Evolutionary conservation across 768 basidiomycete species (phyloP).

Genomic region (Lentinula lateritia): DNA sequence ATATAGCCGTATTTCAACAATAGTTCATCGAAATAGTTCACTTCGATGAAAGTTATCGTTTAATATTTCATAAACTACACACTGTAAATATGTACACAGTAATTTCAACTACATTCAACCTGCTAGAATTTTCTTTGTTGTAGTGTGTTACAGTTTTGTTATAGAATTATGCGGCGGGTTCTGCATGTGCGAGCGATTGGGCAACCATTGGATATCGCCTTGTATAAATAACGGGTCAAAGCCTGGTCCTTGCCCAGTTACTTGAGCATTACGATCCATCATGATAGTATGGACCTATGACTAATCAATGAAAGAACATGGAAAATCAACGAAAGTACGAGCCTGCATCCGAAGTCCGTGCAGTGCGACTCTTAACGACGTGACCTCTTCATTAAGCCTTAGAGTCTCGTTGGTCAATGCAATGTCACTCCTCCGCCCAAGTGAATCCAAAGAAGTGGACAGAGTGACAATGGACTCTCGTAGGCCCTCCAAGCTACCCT

Average conservation of each 20-base stretch:
- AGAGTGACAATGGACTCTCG: slow-evolving; percentile 56
- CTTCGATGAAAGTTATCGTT: not conserved
- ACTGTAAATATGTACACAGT: too few relatives aligned
- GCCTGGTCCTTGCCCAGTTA: slow-evolving; percentile 34
- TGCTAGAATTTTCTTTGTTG: too few relatives aligned
- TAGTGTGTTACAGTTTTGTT: not conserved
- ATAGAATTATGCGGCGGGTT: not conserved
- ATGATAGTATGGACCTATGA: slow-evolving; percentile 60
- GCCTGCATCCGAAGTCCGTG: slow-evolving; percentile 82
- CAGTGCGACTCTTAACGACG: slow-evolving; percentile 59
- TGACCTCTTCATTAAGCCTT: slow-evolving; percentile 68
- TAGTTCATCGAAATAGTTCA: not conserved
- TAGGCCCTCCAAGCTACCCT: slow-evolving; percentile 53
- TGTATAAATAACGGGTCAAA: not conserved
- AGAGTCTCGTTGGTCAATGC: slow-evolving; percentile 66
- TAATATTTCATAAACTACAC: not conserved
- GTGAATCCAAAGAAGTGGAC: slow-evolving; percentile 54
- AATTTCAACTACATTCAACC: not conserved
- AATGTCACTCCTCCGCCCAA: slow-evolving; percentile 60
- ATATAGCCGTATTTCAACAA: not conserved
- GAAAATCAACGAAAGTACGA: slow-evolving; percentile 12
- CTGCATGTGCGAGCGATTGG: not conserved
- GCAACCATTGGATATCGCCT: not conserved
- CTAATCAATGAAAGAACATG: slow-evolving; percentile 9
- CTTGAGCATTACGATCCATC: slow-evolving; percentile 67